Percentiles rank a stretch among this genome's conserved stretches.
Conservation (phyloP, 768 basidiomycete genomes). For the Trametes villosa region DNA sequence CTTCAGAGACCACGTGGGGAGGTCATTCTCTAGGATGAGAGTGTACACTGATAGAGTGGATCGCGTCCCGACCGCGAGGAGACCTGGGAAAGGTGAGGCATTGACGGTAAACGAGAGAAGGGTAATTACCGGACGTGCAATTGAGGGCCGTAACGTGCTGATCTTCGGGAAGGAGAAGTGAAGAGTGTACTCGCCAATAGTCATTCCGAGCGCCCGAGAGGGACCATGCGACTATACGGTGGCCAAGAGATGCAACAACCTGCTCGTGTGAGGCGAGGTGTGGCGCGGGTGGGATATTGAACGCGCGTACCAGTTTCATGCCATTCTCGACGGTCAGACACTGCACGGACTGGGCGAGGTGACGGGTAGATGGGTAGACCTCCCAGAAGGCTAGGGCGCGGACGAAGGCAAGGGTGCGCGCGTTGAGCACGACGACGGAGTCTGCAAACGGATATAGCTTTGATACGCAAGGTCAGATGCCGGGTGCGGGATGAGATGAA, state of each 20-base stretch:
- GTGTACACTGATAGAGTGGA: conserved; percentile 73
- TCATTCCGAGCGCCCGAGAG: conserved; percentile 65
- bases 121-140: conserved; percentile 66
- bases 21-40: conserved; percentile 77
- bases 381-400: conserved; percentile 81
- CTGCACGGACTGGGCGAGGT: conserved; percentile 51
- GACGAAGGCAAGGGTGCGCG: conserved; percentile 63
- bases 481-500: background rate
- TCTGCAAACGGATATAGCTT: conserved; percentile 78
- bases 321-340: conserved; percentile 74
- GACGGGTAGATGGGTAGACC: conserved; percentile 67
- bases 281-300: background rate
- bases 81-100: conserved; percentile 53
- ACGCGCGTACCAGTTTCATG: conserved; percentile 74
- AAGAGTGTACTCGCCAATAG: conserved; percentile 82
- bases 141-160: conserved; percentile 65
- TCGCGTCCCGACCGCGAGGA: conserved; percentile 71
- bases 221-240: conserved; percentile 78
- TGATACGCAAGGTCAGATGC: background rate
- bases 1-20: conserved; percentile 82
- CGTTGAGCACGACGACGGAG: conserved; percentile 71
- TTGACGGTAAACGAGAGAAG: conserved; percentile 1
- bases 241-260: conserved; percentile 75
- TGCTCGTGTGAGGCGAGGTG: conserved; percentile 35
- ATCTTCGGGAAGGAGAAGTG: conserved; percentile 63